Base-by-base conservation (phyloP, 1,284 basidiomycete species). In the Ceratorhiza oryzae-sativae region DNA sequence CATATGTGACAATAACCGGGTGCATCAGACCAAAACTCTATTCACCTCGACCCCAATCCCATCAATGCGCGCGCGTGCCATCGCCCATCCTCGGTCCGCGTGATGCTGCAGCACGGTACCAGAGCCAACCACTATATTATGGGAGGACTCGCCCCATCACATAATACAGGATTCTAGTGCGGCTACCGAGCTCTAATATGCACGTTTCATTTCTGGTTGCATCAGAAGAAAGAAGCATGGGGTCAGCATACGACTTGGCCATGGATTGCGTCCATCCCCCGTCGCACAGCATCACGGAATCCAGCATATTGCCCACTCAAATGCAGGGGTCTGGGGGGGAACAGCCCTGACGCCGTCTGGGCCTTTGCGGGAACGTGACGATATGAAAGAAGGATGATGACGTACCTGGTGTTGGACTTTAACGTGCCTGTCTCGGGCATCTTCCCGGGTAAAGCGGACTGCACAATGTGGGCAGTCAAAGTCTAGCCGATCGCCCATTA, bases 371-470 rank as follows among this genome's bases (percentile, higher is more conserved):
- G 39, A 6, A n/a, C 27, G 34, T 39, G 51, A 27, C 39, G 12
- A 27, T 15, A 46, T 23, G 27, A n/a, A 32, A n/a, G 20, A 58
- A 34, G 15, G 27, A 39, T 23, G 53, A 70, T 70, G 67, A 70
- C 67, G 67, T 58, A 70, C 67, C 51, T 58, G 51, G 55, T 70
- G 67, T 48, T 70, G 67, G 23, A 70, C 67, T 51, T 70, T 70
- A 42, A 70, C 67, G 53, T 70, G 67, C 53, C 67, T 70, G 67
- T 70, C 67, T 0, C 67, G 67, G 27, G 67, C 67, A 48, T 70
- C 67, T 42, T 70, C 67, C 39, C 67, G 67, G 13, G 67, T 70
- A 25, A 70, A 70, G 13, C 67, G 51, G 13, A 70, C 67, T 13
- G 67, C 67, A 23, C 67, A 70, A 36, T 70, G 67, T 27, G 67